Conservation (phyloP, 768 basidiomycete genomes). For the Heimioporus sp. region DNA sequence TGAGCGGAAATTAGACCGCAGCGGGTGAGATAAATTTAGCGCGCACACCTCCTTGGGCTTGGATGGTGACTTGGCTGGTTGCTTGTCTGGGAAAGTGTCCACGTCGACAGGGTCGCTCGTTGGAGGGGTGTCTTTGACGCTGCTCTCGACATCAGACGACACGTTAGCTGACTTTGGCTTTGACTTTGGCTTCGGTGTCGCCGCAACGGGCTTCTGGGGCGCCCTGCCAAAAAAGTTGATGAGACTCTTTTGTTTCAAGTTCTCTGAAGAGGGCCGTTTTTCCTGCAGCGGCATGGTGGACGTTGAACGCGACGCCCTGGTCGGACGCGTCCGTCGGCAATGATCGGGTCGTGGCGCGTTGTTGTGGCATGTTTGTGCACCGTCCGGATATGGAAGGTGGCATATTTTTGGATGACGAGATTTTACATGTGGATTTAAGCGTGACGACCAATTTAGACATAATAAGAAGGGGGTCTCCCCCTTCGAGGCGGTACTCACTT, state of each 20-base stretch:
- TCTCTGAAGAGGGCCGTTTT: conserved; percentile 39
- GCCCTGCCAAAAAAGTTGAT: conserved; percentile 61
- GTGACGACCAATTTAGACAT: neutral
- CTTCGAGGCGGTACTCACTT: neutral
- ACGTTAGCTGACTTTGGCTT: conserved; percentile 35
- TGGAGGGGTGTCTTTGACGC: conserved; percentile 59
- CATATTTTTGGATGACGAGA: neutral
- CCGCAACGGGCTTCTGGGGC: conserved; percentile 29
- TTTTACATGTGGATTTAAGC: neutral
- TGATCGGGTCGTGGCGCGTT: conserved; percentile 7
- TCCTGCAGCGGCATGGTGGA: conserved; percentile 25
- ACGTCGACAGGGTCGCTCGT: conserved; percentile 79
- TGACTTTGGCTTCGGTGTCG: neutral
- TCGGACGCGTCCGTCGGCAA: too few species aligned
- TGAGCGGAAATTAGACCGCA: conserved; percentile 16
- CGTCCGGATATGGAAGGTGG: neutral
- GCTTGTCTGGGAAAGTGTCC: conserved; percentile 59
- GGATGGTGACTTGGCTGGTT: conserved; percentile 38
- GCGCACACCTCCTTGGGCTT: conserved; percentile 33
- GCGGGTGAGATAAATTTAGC: neutral
- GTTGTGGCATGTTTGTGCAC: conserved; percentile 21
- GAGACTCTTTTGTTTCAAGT: conserved; percentile 70
- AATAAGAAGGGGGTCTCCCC: neutral
- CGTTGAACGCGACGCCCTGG: conserved; percentile 1
- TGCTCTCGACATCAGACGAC: conserved; percentile 51